phyloP scores from a whole-genome alignment of 306 rosid species.

The Oemleria cerasiformis region DNA sequence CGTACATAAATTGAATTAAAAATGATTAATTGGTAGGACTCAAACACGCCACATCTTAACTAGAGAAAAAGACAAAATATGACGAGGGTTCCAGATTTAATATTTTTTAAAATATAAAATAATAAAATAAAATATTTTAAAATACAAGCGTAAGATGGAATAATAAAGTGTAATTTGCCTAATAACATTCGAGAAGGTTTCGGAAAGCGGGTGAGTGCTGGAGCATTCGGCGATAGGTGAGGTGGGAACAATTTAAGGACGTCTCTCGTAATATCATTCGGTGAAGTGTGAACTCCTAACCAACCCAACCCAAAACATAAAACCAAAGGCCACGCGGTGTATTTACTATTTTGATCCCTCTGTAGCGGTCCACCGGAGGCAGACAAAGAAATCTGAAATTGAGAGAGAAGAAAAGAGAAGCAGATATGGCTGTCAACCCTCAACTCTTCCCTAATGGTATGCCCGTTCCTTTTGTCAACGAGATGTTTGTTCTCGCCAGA shows the following conservation, averaged over 20 bases:
- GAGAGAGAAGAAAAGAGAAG: neutral
- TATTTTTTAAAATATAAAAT: neutral
- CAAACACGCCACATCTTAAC: no score
- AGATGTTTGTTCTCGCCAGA: constrained; percentile 89
- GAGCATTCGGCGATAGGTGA: neutral
- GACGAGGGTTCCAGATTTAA: no score
- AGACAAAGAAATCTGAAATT: neutral
- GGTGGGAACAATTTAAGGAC: neutral
- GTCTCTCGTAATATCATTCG: neutral
- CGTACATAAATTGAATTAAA: no score
- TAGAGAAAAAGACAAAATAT: no score
- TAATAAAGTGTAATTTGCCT: neutral
- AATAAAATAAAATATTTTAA: neutral
- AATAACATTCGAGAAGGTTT: neutral
- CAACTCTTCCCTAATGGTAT: constrained; percentile 71
- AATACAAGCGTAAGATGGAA: neutral
- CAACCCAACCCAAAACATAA: neutral
- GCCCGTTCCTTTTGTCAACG: constrained; percentile 85
- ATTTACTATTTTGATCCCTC: neutral
- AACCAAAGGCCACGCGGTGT: neutral
- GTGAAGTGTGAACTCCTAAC: neutral
- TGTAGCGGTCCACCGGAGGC: neutral
- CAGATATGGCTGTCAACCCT: constrained; percentile 81
- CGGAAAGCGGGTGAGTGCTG: neutral
- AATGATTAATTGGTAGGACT: no score